Evolutionary conservation across 2,329 filamentous ascomycete species (phyloP).

Genomic region (Xylariaceae sp.): DNA sequence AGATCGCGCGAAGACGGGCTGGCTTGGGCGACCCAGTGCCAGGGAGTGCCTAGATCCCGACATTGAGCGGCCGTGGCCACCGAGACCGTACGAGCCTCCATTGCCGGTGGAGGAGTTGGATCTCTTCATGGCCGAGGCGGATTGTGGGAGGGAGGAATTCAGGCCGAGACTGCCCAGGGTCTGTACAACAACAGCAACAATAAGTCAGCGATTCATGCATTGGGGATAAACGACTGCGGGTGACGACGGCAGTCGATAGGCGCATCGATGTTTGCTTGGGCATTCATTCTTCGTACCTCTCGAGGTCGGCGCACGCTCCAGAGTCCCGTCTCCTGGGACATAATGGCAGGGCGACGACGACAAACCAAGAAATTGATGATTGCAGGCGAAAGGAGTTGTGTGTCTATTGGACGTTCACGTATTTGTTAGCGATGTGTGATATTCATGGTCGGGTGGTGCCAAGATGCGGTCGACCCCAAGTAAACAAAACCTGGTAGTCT

Average conservation of each 20-base stretch:
- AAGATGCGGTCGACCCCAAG: no score
- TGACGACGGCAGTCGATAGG: constrained; percentile 12
- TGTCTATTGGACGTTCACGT: no score
- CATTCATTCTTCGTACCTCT: constrained; percentile 63
- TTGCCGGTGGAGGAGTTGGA: constrained; percentile 72
- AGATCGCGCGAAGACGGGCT: constrained; percentile 80
- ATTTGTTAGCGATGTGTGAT: no score
- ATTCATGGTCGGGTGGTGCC: no score
- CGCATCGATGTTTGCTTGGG: constrained; percentile 10
- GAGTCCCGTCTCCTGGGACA: constrained; percentile 83
- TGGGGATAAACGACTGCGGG: constrained; percentile 4
- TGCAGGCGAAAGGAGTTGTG: no score
- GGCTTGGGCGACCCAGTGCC: constrained; percentile 75
- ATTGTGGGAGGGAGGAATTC: constrained; percentile 84
- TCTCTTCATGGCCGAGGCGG: constrained; percentile 90
- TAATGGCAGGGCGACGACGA: constrained; percentile 36
- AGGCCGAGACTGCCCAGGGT: constrained; percentile 81
- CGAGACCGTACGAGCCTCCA: constrained; percentile 59
- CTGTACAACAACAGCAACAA: constrained; percentile 41
- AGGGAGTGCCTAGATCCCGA: constrained; percentile 84
- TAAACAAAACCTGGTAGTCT: no score
- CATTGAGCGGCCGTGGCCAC: constrained; percentile 73
- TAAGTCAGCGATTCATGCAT: constrained; percentile 15
- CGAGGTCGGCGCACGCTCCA: constrained; percentile 90
- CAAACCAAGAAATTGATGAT: no score